Base-by-base conservation (phyloP, 768 basidiomycete species). In the Kondoa malvinella region DNA sequence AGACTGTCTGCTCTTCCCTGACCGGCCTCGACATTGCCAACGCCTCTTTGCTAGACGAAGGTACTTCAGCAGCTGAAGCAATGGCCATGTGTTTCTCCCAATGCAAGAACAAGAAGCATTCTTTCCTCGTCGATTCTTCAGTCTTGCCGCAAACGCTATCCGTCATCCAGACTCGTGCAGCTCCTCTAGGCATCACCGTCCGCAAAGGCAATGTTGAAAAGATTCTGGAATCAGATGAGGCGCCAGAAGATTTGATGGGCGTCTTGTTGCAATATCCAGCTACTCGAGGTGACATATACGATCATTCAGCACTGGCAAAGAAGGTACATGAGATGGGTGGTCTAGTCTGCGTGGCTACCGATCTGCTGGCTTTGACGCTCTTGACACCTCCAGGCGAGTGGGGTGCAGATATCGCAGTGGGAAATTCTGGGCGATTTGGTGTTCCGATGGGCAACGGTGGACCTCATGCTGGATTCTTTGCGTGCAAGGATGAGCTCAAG, bases 401-500 rank as follows among this genome's bases (percentile, higher is more conserved):
- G 91, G 94, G 94, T 64, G 92, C 92, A 32, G 94, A 99, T 76
- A 84, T 97, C 71, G 92, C 89, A 4, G 80, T 94, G 58, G 95
- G 95, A 50, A 96, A 94, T 76, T 89, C 91, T 17, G 94, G 88
- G 32, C 85, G 95, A 21, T 99, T 99, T 74, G 95, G 94, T 75
- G 94, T 99, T 21, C 92, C 94, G n/a, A 83, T 86, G 58, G 94
- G 94, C n/a, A 95, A 91, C 76, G 94, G 94, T 66, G 94, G 94
- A 17, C 94, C 94, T 25, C 94, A 99, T 75, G 94, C 87, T 25
- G 95, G 89, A 0, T 99, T 97, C 82, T 97, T 99, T 76, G 89
- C 95, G 1, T 88, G 89, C 72, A 88, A 85, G 25, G 90, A 97
- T 67, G 84, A 82, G 70, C 79, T 97, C 66, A 99, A 97, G 82